A percentile compares a stretch with the other conserved stretches of the same genome.
phyloP scores from a whole-genome alignment of 1,284 basidiomycete species.

The Apiotrichum domesticum region DNA sequence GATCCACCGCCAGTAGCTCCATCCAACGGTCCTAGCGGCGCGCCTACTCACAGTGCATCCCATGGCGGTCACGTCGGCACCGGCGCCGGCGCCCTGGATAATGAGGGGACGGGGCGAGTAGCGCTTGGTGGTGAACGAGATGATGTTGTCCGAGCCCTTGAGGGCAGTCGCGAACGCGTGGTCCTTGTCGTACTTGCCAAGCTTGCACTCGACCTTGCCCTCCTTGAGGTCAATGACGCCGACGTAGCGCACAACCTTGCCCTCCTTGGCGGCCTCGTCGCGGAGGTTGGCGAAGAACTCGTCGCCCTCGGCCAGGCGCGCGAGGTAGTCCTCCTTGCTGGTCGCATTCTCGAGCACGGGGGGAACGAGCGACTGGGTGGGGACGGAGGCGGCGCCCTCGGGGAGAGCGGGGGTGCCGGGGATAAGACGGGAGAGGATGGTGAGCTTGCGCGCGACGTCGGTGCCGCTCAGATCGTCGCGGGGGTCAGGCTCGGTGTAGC shows the following conservation, averaged over 20 bases:
- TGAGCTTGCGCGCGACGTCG: slow-evolving; percentile 94
- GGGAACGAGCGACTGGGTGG: slow-evolving; percentile 82
- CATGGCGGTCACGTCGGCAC: slow-evolving; percentile 97
- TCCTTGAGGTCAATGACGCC: slow-evolving; percentile 81
- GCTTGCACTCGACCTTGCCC: slow-evolving; percentile 71
- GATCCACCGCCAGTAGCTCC: too few relatives aligned
- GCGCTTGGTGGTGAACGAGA: slow-evolving; percentile 91
- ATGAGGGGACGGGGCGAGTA: slow-evolving; percentile 80
- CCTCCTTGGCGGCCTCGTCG: slow-evolving; percentile 66
- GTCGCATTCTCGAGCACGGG: slow-evolving; percentile 60
- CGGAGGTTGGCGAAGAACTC: slow-evolving; percentile 69
- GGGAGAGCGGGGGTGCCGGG: slow-evolving; percentile 50
- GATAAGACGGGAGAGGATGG: slow-evolving; percentile 82
- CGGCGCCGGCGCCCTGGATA: slow-evolving; percentile 91
- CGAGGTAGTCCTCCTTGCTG: slow-evolving; percentile 75
- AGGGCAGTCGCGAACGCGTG: slow-evolving; percentile 95
- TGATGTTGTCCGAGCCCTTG: slow-evolving; percentile 93
- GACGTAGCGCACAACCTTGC: slow-evolving; percentile 84
- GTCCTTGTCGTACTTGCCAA: slow-evolving; percentile 81
- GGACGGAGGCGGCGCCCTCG: slow-evolving; percentile 70
- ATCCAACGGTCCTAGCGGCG: too few relatives aligned
- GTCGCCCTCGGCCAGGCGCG: slow-evolving; percentile 77
- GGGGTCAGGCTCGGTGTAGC: slow-evolving; percentile 97
- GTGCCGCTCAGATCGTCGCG: slow-evolving; percentile 93
- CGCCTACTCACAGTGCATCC: slow-evolving; percentile 59